Base-by-base conservation (phyloP, 2,329 filamentous ascomycete species). In the Aspergillus melleus region DNA sequence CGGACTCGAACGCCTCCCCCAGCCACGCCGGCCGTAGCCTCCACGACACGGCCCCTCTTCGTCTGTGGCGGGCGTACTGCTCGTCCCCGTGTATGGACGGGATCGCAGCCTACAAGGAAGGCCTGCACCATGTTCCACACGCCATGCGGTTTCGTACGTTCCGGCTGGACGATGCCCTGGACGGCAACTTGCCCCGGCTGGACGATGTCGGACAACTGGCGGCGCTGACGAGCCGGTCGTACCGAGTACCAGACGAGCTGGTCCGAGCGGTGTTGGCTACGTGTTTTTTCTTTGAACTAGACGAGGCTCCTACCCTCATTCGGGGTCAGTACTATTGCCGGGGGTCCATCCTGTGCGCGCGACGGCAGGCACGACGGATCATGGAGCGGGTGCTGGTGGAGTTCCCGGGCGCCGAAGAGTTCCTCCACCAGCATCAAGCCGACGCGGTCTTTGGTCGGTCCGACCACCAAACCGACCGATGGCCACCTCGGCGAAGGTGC, bases 21-120 rank as follows among this genome's bases (percentile, higher is more conserved):
- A 32, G 30, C 30, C 30, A 3, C 30, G 30, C 30, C 30, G 49
- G 49, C 24, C 19, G 22, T 24, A 26, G 49, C 49, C 19, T 22
- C 60, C 42, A 20, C 6, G n/a, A 29, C 47, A 26, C 46, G 49
- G 52, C n/a, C 39, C 20, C 68, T 14, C 57, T 62, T 16, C 60
- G 67, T 4, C 46, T 68, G 19, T 55, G 64, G 16, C 62, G 64
- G 49, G 63, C 67, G 11, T 59, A 55, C 11, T 51, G 65, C 53
- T 61, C 61, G 12, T 69, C 66, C 3, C 67, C 65, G 11, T 64
- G 44, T 16, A 61, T 68, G 59, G 66, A 69, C 55, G 64, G 64
- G n/a, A 29, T 9, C 6, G 39, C 29, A 19, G 36, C 24, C 53
- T 55, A 30, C 39, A 16, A 36, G 42, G 53, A 55, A 20, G 53